Conservation (phyloP, 495 filamentous ascomycete species). For the Clavariopsis aquatica region DNA sequence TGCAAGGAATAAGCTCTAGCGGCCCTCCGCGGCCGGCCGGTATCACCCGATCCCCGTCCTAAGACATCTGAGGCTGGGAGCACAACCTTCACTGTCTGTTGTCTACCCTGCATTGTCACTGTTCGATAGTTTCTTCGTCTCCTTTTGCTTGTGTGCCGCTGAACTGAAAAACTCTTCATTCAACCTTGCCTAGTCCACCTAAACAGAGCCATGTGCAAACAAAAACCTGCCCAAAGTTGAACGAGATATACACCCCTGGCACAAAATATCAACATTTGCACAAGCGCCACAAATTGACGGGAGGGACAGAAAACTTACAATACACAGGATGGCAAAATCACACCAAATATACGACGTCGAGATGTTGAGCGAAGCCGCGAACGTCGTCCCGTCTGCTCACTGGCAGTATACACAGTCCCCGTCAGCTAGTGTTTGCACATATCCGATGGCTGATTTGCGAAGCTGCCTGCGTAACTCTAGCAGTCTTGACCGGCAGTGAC, state of each 20-base stretch:
- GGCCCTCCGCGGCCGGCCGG: conserved; percentile 4
- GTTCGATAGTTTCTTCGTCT: conserved; percentile 20
- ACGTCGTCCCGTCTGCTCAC: conserved; percentile 43
- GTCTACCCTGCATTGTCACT: conserved; percentile 21
- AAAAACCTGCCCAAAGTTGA: conserved; percentile 40
- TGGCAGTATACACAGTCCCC: conserved; percentile 47
- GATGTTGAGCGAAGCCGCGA: conserved; percentile 45
- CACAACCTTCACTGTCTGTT: neutral
- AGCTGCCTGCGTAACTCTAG: conserved; percentile 49
- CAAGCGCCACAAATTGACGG: neutral
- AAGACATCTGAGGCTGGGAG: neutral
- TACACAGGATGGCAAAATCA: conserved; percentile 45
- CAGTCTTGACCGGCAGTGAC: conserved; percentile 54
- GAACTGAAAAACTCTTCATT: conserved; percentile 28
- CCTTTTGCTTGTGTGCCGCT: conserved; percentile 24
- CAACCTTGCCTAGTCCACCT: conserved; percentile 28
- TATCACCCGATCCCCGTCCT: conserved; percentile 1
- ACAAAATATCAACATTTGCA: conserved; percentile 6
- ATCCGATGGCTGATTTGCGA: conserved; percentile 42
- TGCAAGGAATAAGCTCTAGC: neutral
- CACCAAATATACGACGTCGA: conserved; percentile 40
- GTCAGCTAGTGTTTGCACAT: conserved; percentile 40
- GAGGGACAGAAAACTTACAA: neutral
- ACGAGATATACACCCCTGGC: conserved; percentile 34
- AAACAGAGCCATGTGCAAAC: conserved; percentile 39